Evolutionary conservation across 2,329 filamentous ascomycete genomes (phyloP).

Genomic region (Proliferodiscus dingleyae): DNA sequence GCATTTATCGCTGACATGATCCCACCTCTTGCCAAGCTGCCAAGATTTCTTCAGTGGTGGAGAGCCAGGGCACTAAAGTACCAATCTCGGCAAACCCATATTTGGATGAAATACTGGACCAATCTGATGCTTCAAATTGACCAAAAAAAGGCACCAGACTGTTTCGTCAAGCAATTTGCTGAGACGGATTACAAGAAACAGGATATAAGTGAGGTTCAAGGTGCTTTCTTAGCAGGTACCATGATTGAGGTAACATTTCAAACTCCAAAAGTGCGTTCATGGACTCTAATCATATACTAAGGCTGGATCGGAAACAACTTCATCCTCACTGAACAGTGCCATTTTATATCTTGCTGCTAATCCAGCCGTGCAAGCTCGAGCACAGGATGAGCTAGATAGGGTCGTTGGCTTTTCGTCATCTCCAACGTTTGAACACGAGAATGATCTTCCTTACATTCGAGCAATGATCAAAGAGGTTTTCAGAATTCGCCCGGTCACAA

Average conservation of each 20-base stretch:
- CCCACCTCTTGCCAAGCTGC: slow-evolving; percentile 28
- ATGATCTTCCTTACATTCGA: slow-evolving; percentile 39
- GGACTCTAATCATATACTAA: slow-evolving; percentile 33
- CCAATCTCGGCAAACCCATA: neutral
- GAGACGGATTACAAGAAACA: neutral
- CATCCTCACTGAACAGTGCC: slow-evolving; percentile 7
- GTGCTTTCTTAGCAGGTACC: neutral
- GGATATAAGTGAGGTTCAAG: slow-evolving; percentile 1
- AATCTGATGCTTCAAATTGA: neutral
- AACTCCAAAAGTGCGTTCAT: neutral
- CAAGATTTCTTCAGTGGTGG: slow-evolving; percentile 5
- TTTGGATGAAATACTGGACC: slow-evolving; percentile 3
- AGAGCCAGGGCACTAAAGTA: neutral
- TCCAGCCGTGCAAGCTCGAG: slow-evolving; percentile 38
- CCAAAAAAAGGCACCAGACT: neutral
- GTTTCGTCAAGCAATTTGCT: slow-evolving; percentile 1
- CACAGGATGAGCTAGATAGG: slow-evolving; percentile 42
- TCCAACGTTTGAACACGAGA: slow-evolving; percentile 41
- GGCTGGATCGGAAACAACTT: slow-evolving; percentile 33
- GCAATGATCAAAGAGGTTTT: slow-evolving; percentile 42
- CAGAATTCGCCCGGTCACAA: slow-evolving; percentile 40
- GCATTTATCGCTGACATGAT: slow-evolving; percentile 34
- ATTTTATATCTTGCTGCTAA: slow-evolving; percentile 1
- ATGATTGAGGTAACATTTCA: neutral
- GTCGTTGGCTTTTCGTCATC: slow-evolving; percentile 41